Evolutionary conservation across 1,284 basidiomycete species (phyloP), one percentile per base, ranked within the genome.

Genomic region (Leccinum proliferum): DNA sequence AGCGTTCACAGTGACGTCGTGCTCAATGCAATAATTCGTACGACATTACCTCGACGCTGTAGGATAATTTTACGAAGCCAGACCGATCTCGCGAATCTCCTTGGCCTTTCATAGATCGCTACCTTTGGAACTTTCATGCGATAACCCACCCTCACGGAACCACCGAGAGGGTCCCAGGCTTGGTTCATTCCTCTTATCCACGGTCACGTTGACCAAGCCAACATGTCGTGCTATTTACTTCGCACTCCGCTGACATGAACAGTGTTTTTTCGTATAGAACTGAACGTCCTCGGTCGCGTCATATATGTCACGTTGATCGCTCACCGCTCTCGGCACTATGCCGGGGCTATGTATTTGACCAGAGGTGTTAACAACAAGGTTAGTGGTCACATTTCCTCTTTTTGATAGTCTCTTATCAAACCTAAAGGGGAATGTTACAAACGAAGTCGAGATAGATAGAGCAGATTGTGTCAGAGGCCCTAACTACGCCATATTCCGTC

Each of bases 161-260:
- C 50, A 29, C 65, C 66, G 1, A 67, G 64, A 35, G 71, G 75
- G 10, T 69, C 69, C 39, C 79, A 82, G 32, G 77, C 81, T 46
- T 99, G 96, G 96, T 81, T 98, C 2, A 76, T 98, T 9, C 94
- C 97, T 0, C 78, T 99, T 53, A 89, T 99, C 0, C 94, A 98
- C 69, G 97, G 97, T 0, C 94, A 95, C 72, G 94, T 98, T 8
- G 96, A 99, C 71, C 97, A 99, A 86, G 94, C 96, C 21, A 99
- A 95, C 96, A 67, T 69, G 93, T 83, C 8, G 11, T 52, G 11
- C 21, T 55, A 10, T 21, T 29, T 25, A 0, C 32, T 32, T 57
- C 18, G 1, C 10, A 12, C 25, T 12, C 8, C 43, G 3, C 35
- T 21, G 48, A 62, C 52, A 25, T 56, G 21, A 60, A 50, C 18